A percentile compares a stretch with the other conserved stretches of the same genome.
phyloP scores from a whole-genome alignment of 73 alveolate genomes.

The Paramecium octaurelia region DNA sequence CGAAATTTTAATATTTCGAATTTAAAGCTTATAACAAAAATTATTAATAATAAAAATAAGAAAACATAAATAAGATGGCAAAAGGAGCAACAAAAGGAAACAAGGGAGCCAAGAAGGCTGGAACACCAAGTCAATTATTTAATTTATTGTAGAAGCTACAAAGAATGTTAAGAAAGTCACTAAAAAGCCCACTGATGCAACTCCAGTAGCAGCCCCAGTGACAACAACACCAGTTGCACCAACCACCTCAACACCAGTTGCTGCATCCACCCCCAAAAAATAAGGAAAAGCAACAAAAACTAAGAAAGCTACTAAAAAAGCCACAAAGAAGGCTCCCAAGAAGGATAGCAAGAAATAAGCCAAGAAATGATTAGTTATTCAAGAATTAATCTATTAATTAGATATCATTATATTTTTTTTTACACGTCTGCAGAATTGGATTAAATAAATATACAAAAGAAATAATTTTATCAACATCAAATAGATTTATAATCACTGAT shows the following conservation, averaged over 20 bases:
- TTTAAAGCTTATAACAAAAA: not conserved
- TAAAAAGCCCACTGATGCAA: not conserved
- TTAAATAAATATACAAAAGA: not conserved
- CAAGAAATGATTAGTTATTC: slow-evolving; percentile 26
- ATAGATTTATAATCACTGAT: not conserved
- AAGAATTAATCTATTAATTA: not conserved
- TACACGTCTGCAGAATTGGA: not conserved
- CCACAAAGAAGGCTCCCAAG: not conserved
- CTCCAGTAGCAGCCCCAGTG: slow-evolving; percentile 17
- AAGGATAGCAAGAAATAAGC: not conserved
- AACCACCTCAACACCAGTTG: not conserved
- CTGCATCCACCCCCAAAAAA: not conserved
- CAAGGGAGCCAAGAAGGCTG: not conserved
- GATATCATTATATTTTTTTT: not conserved
- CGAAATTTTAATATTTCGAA: slow-evolving; percentile 23
- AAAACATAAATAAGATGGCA: not conserved
- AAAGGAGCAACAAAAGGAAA: not conserved
- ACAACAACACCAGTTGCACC: not conserved
- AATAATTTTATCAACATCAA: not conserved
- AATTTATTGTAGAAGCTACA: slow-evolving; percentile 23
- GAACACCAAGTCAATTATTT: not conserved
- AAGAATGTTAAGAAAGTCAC: not conserved
- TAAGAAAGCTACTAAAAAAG: not conserved
- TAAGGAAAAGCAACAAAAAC: not conserved
- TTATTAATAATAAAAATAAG: not conserved